Percentiles rank a stretch among this genome's conserved stretches.
These are phyloP conservation scores for Mercurialis annua DNA, from an alignment of 345 rosid genomes.

Conservation along the genomic window DNA sequence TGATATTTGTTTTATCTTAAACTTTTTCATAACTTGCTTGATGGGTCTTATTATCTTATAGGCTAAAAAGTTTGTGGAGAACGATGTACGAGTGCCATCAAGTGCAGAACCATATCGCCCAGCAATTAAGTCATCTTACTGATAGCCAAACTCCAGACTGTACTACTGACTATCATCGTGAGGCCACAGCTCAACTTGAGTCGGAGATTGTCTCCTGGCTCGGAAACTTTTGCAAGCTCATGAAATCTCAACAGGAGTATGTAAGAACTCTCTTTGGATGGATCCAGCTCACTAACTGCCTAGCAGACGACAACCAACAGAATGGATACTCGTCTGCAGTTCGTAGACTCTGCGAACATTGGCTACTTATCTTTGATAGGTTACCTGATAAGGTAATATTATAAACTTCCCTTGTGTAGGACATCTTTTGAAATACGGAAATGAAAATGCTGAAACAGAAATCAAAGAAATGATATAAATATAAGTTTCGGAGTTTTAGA, in stretches of 20 bases:
- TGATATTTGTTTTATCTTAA: neutral
- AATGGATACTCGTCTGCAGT: conserved; percentile 44
- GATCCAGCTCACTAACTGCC: conserved; percentile 59
- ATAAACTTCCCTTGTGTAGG: neutral
- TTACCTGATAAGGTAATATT: conserved; percentile 69
- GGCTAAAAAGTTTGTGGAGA: conserved; percentile 73
- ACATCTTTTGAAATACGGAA: no score
- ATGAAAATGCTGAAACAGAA: no score
- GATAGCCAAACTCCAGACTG: conserved; percentile 44
- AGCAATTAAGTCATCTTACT: conserved; percentile 56
- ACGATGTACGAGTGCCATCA: conserved; percentile 76
- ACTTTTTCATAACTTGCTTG: conserved; percentile 11
- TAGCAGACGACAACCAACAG: conserved; percentile 46
- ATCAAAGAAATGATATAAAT: no score
- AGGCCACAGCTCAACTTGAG: conserved; percentile 75
- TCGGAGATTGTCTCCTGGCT: conserved; percentile 71
- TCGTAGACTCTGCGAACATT: conserved; percentile 57
- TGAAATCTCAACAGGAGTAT: conserved; percentile 60
- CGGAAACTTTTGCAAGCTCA: conserved; percentile 67
- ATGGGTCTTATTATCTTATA: conserved; percentile 24
- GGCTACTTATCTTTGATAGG: conserved; percentile 57
- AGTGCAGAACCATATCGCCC: conserved; percentile 66
- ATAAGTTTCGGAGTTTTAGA: no score
- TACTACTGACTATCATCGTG: conserved; percentile 64
- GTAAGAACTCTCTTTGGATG: conserved; percentile 60